Base-by-base conservation (phyloP, 1,139 yeast genomes). In the Pichiaceae sp. region DNA sequence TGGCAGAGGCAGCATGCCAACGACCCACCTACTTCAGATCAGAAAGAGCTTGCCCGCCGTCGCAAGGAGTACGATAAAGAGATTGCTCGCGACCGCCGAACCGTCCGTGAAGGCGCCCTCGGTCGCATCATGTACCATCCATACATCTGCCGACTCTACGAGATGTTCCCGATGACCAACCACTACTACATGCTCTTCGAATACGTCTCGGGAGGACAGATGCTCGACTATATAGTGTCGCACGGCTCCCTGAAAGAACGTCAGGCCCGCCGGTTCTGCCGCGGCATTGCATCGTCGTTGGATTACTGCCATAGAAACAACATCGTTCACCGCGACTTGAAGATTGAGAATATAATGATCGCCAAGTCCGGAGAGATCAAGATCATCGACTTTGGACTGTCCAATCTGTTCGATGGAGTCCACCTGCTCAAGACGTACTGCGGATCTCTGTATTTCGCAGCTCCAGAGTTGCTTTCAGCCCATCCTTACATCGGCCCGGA, bases 121-220 rank as follows among this genome's bases (percentile, higher is more conserved):
- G 96, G 96, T 9, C 75, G 89, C 50, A 72, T 93, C 21, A 68
- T 93, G 33, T 83, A 84, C 57, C 98, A 93, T 62, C 96, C 95
- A 2, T 86, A 78, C 58, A 89, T 93, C 42, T 89, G 98, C 57
- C 70, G 95, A 47, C 65, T 93, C 37, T 86, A 85, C 59, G 98
- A 91, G 60, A 86, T 91, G 71, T 87, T 87, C 43, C 84, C 95
- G 20, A 89, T 91, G 96, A 84, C 96, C 9, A 86, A 87, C 48
- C 98, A 93, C 57, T 91, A 84, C 61, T 93, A 93, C 62, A 87
- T 93, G 95, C 70, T 93, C 40, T 91, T 91, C 60, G 99, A 93
- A 58, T 91, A 87, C 54, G 95, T 93, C 17, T 84, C 93, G 31
- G 99, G 98, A 30, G 98, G 98, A 27, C 98, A 93, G 62, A 78